Base-by-base conservation (phyloP, 1,139 yeast genomes). In the Pichia sp. region DNA sequence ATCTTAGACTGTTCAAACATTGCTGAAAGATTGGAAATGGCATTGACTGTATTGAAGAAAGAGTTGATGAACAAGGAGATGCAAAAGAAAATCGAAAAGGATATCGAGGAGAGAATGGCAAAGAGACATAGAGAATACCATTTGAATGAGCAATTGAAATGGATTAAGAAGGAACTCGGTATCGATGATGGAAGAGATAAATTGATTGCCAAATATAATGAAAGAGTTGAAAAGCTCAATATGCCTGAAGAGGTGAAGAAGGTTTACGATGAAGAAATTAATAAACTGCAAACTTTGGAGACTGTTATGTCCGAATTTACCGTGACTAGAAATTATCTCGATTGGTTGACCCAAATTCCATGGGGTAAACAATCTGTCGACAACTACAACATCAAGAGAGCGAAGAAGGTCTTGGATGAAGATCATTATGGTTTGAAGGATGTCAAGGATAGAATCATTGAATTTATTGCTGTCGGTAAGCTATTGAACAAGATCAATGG, bases 301-400 rank as follows among this genome's bases (percentile, higher is more conserved):
- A 73, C 85, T 1, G 68, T 78, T 19, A 82, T 87, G 60, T 79
- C 94, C 30, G 98, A 91, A 59, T 80, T 78, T 51, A 84, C 87
- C 32, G 95, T 87, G 26, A 80, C 87, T 27, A 84, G 94, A 62
- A 78, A 77, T 48, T 91, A 91, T 54, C 67, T 91, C 42, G 98
- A 91, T 52, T 87, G 96, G 95, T 66, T 91, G 45, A 85, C 95
- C 1, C 85, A 86, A 41, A 66, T 91, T 42, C 98, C 98, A 17
- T 91, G 97, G 97, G 96, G 96, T 17, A 73, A 79, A 31, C 78
- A 69, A 48, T 81, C 95, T 2, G 73, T 77, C 47, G 96, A 87
- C 58, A 74, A 78, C 42, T 87, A 81, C 60, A 78, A 85, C 44
- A 75, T 91, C 46, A 70, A 71, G 40, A 69, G 74, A 39, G 96